Percentiles rank a stretch among this genome's conserved stretches.
These are phyloP conservation scores for Ogataea trehalophila DNA, from an alignment of 805 yeast species.

Conservation along the genomic window DNA sequence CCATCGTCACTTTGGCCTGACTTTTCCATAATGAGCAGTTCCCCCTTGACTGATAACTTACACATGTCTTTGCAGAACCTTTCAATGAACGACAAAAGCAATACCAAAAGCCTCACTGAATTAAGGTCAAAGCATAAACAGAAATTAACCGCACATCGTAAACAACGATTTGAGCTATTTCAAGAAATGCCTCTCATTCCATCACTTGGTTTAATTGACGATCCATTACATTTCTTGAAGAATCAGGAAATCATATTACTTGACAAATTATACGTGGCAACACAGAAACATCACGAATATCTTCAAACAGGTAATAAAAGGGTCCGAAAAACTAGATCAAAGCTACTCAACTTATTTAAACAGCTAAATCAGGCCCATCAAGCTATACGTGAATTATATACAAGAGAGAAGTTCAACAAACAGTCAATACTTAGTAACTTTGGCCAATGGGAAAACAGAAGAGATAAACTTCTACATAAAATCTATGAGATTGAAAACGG, in stretches of 20 bases:
- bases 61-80: conserved; percentile 1
- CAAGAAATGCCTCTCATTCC: conserved; percentile 13
- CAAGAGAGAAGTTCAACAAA: conserved; percentile 32
- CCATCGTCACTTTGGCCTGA: conserved; percentile 9
- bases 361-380: conserved; percentile 40
- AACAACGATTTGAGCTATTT: not conserved
- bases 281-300: conserved; percentile 24
- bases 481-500: conserved; percentile 36
- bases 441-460: conserved; percentile 36
- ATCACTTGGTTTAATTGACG: conserved; percentile 18
- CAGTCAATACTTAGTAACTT: conserved; percentile 28
- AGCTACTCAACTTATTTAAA: conserved; percentile 25
- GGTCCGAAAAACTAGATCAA: conserved; percentile 27
- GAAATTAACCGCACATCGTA: conserved; percentile 2
- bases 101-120: no score
- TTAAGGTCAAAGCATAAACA: not conserved
- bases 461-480: conserved; percentile 30
- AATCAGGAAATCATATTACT: conserved; percentile 26
- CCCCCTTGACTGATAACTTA: conserved; percentile 6
- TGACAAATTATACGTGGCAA: conserved; percentile 22
- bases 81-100: not conserved
- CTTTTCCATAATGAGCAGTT: conserved; percentile 7
- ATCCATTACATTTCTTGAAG: conserved; percentile 32
- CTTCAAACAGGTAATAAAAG: conserved; percentile 33
- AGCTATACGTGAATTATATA: conserved; percentile 43